These are phyloP conservation scores for Citrus inodora DNA, from an alignment of 345 rosid genomes.

Conservation along the genomic window DNA sequence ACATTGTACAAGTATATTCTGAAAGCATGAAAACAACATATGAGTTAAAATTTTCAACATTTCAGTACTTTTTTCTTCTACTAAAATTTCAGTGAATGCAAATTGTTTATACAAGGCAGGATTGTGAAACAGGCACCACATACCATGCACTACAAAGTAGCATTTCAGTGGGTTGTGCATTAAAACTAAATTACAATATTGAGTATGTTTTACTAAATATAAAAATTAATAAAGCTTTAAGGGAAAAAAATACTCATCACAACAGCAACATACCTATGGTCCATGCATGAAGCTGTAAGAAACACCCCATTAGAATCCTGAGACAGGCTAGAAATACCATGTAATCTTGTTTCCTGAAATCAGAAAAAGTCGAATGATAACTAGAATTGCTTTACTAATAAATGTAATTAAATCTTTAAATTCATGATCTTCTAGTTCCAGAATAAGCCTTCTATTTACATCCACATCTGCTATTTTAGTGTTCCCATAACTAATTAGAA, in stretches of 20 bases:
- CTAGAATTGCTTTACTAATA: neutral
- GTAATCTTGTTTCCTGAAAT: slow-evolving; percentile 63
- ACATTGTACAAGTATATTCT: slow-evolving; percentile 76
- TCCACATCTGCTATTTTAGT: neutral
- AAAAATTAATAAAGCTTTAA: neutral
- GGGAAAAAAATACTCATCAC: neutral
- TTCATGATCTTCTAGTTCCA: neutral
- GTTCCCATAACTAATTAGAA: neutral
- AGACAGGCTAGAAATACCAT: slow-evolving; percentile 83
- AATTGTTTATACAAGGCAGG: neutral
- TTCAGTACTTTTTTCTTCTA: neutral
- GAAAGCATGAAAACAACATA: slow-evolving; percentile 8
- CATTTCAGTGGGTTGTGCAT: neutral
- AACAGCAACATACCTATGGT: slow-evolving; percentile 49
- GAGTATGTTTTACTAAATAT: neutral
- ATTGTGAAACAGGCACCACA: neutral
- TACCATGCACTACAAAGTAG: neutral
- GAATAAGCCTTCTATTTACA: neutral
- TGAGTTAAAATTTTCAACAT: slow-evolving; percentile 3
- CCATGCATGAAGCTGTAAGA: slow-evolving; percentile 94
- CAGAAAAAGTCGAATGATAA: neutral
- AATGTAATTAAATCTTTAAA: neutral
- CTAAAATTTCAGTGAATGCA: neutral
- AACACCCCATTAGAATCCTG: slow-evolving; percentile 76
- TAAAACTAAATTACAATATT: neutral